Evolutionary conservation across 345 rosid genomes (phyloP).

Genomic region (Kandelia obovata): DNA sequence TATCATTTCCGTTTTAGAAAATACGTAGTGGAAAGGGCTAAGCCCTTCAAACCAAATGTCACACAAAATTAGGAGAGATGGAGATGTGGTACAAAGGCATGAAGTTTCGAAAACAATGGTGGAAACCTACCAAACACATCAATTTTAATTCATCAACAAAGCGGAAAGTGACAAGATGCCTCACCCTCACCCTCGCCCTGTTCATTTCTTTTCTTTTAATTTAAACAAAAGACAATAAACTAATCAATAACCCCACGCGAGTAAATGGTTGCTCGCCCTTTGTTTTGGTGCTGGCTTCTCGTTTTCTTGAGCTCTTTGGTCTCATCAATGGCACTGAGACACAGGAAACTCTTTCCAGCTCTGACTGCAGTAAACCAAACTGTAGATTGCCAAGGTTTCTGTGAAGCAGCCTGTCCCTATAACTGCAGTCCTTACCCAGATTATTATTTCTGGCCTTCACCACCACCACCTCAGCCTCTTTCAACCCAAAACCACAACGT

Average conservation of each 20-base stretch:
- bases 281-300: not conserved
- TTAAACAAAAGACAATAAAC: slow-evolving; percentile 13
- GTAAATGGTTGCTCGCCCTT: not conserved
- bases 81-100: not conserved
- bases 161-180: slow-evolving; percentile 25
- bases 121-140: not conserved
- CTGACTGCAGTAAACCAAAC: slow-evolving; percentile 38
- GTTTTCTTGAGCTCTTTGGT: slow-evolving; percentile 7
- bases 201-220: slow-evolving; percentile 29
- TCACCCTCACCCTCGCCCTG: not conserved
- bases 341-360: slow-evolving; percentile 49
- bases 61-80: not conserved
- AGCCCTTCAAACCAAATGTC: no score
- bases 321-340: slow-evolving; percentile 37
- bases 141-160: slow-evolving; percentile 3
- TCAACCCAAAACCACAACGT: slow-evolving; percentile 17
- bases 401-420: slow-evolving; percentile 48
- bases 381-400: slow-evolving; percentile 39
- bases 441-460: slow-evolving; percentile 34
- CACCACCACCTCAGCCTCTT: slow-evolving; percentile 21
- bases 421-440: slow-evolving; percentile 46
- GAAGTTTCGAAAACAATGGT: not conserved
- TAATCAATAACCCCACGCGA: slow-evolving; percentile 3
- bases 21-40: no score
- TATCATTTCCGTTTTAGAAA: no score